A percentile compares a stretch with the other conserved stretches of the same genome.
phyloP scores from a whole-genome alignment of 169 alveolate genomes.

The Hammondia hammondi region DNA sequence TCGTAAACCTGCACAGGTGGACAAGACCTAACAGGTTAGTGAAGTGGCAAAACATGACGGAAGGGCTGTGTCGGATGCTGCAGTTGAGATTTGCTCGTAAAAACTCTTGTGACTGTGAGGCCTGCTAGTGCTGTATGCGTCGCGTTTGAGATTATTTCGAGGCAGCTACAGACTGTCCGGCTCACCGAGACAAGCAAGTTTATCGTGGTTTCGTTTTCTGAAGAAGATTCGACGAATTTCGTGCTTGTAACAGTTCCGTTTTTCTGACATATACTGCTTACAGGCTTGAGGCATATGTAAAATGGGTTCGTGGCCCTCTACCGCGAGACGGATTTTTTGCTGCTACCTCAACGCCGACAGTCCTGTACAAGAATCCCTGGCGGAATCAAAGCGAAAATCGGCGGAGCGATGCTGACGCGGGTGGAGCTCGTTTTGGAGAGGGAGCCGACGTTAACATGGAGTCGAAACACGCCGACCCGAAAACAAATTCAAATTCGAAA shows the following conservation, averaged over 20 bases:
- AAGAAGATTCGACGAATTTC: neutral
- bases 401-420: neutral
- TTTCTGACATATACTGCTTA: neutral
- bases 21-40: neutral
- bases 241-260: neutral
- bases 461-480: no score
- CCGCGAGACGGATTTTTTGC: neutral
- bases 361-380: neutral
- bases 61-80: neutral
- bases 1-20: conserved; percentile 15
- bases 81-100: neutral
- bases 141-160: neutral
- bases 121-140: no score
- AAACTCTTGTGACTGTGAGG: no score
- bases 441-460: no score
- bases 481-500: no score
- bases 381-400: neutral
- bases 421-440: neutral
- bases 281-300: neutral
- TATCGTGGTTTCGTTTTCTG: no score
- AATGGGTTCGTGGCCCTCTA: neutral
- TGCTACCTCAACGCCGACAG: neutral
- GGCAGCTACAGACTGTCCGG: neutral
- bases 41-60: neutral
- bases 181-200: no score